Evolutionary conservation across 1,284 basidiomycete genomes (phyloP), one percentile per base, ranked within the genome.

Genomic region (Marasmius fiardii): DNA sequence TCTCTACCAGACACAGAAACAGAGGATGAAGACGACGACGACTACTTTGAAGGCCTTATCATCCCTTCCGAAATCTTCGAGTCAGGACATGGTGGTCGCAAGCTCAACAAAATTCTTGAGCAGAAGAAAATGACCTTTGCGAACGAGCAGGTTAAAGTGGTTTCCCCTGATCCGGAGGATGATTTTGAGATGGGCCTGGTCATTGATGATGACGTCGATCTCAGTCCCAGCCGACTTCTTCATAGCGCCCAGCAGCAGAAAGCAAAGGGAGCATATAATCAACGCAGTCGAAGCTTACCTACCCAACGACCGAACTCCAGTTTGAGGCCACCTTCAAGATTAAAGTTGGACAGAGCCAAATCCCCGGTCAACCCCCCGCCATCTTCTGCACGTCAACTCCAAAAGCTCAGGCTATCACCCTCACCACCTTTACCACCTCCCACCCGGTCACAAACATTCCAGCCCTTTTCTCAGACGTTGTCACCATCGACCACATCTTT

Each of bases 141-240:
- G 21, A 79, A 77, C 58, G 77, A 77, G 49, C 75, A 69, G 14
- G 66, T 78, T 62, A 86, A 83, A 62, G 65, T 81, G 14, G 73
- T 81, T 14, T 78, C 72, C 56, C 79, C 82, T 12, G 81, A 88
- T 67, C 82, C 84, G 12, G 89, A 91, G 64, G 90, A 92, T 59
- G 86, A 91, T 67, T 91, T 90, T 60, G 90, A 93, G 69, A 81
- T 80, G 60, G 91, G 90, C 24, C 82, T 93, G 52, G 79, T 91
- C 60, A 86, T 93, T 63, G 84, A 86, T 63, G 87, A 90, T 58
- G 90, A 90, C 65, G 81, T 81, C 54, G 89, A 92, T 66, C 80
- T 92, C 49, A 91, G 86, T 65, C 85, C 88, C 6, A 88, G 85
- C 66, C 77, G 89, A 51, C 78, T 92, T 28, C 71, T 84, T 41